Base-by-base conservation (phyloP, 2,329 filamentous ascomycete genomes). In the Neonectria faginata region DNA sequence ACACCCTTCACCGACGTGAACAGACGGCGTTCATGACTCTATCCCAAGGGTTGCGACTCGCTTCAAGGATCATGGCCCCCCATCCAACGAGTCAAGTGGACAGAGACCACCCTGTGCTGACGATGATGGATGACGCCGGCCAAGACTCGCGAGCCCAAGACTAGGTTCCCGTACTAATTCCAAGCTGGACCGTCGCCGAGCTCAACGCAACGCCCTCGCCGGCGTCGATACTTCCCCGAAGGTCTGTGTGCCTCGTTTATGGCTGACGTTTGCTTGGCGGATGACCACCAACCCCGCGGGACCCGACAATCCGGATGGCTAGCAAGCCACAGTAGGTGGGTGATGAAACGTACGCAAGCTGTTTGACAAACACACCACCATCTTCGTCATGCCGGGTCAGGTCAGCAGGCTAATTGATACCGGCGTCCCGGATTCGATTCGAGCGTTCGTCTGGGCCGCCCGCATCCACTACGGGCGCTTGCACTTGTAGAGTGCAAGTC, bases 221-320 rank as follows among this genome's bases (percentile, higher is more conserved):
- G 22, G 22, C 22, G 22, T 22, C 22, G 36, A n/a, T 39, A 16
- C 36, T 16, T 39, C 36, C 36, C 36, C 5, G 36, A 39, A 16
- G 16, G 36, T 8, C 36, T n/a, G 36, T 39, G 14, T 63, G 52
- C 52, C 58, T 59, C 47, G 3, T 11, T 11, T 27, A 16, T 52
- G 53, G 56, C 68, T 60, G 56, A 62, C 27, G 60, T 36, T 53
- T 16, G 14, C 61, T 42, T 61, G 57, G 68, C 60, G 29, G 41
- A 27, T 18, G 36, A n/a, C 36, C 20, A 52, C 58, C 50, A 25
- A 25, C 14, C 31, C 2, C 60, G 18, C 41, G 57, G 42, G 36
- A 59, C 58, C 47, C 65, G 16, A 48, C 36, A 33, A 48, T 57
- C 31, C 57, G 61, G 60, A 50, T 56, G 59, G 60, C 60, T 60